Conservation (phyloP, 371 early-diverging fungal genomes). For the Dentiscutata heterogama region DNA sequence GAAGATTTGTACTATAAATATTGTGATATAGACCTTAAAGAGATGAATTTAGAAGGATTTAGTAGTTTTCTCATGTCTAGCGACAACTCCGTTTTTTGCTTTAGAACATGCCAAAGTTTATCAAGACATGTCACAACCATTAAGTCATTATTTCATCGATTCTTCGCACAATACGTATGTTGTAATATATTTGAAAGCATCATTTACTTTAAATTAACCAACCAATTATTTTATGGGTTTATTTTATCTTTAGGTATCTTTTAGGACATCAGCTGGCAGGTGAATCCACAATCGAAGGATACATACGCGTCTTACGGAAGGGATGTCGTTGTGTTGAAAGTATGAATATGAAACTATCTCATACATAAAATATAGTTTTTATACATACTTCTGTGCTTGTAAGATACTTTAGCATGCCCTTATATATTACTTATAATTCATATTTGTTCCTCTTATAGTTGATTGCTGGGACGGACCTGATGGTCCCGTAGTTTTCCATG, state of each 20-base stretch:
- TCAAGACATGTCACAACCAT: conserved; percentile 63
- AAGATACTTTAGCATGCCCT: conserved; percentile 8
- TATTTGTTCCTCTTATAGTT: conserved; percentile 57
- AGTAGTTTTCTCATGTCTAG: conserved; percentile 56
- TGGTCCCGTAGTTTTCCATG: conserved; percentile 85
- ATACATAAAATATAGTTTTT: conserved; percentile 1
- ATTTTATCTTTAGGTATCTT: conserved; percentile 55
- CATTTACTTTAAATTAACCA: neutral
- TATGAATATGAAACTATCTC: conserved; percentile 43
- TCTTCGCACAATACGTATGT: conserved; percentile 87
- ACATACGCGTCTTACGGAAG: conserved; percentile 78
- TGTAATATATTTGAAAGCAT: neutral
- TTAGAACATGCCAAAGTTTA: conserved; percentile 49
- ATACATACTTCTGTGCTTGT: neutral
- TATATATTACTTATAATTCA: neutral
- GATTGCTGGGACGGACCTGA: conserved; percentile 90
- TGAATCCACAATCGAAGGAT: conserved; percentile 79
- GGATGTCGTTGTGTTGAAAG: conserved; percentile 89
- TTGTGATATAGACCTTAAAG: conserved; percentile 31
- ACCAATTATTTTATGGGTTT: neutral
- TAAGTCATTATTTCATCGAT: conserved; percentile 81
- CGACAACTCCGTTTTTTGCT: conserved; percentile 53
- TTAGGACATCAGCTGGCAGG: conserved; percentile 82
- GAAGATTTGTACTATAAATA: conserved; percentile 38
- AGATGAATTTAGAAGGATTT: conserved; percentile 51